phyloP scores from a whole-genome alignment of 2,329 filamentous ascomycete genomes.

The Dryadomyces quercivorus region DNA sequence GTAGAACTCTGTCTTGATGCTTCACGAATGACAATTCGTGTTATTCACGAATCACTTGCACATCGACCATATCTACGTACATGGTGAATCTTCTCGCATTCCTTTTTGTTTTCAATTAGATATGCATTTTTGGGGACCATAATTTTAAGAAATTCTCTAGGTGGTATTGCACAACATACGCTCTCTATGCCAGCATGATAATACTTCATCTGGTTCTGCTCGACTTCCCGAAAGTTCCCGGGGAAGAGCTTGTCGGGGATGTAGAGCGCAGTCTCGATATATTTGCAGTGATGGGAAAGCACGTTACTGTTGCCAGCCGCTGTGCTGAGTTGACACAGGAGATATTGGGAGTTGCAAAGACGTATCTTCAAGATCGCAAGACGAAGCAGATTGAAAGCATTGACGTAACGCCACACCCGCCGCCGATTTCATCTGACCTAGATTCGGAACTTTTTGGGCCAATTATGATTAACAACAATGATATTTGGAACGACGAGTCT shows the following conservation, averaged over 20 bases:
- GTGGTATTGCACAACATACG: background rate
- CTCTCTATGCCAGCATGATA: background rate
- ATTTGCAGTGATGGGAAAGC: background rate
- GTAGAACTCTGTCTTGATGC: background rate
- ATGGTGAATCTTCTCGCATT: background rate
- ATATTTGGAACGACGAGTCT: background rate
- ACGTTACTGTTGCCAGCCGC: background rate
- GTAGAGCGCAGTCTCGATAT: background rate
- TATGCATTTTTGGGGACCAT: no score
- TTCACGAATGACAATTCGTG: background rate
- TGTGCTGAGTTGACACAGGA: background rate
- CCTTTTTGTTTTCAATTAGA: no score
- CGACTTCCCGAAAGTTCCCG: background rate
- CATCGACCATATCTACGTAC: background rate
- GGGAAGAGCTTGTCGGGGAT: background rate
- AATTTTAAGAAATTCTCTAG: background rate
- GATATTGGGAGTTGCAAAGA: background rate
- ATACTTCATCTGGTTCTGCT: background rate
- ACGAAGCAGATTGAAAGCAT: background rate
- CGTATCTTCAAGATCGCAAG: background rate
- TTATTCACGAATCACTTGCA: background rate
- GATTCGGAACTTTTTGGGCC: background rate
- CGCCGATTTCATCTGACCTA: background rate
- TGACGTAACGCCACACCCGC: background rate
- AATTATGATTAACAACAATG: background rate